Evolutionary conservation across 73 alveolate species (phyloP).

Genomic region (Paramecium pentaurelia): DNA sequence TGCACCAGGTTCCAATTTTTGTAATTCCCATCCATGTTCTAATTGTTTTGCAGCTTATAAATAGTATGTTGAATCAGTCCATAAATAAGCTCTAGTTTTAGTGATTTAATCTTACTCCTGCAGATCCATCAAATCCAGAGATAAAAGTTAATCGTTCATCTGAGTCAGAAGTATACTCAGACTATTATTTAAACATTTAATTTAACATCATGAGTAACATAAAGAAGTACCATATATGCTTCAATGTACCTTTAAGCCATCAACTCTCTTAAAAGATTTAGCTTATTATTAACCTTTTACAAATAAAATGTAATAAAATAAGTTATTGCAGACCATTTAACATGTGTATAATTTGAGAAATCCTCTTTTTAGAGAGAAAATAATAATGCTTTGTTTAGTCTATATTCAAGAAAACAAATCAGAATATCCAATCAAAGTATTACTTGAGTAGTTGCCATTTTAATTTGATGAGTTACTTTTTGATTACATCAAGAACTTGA

Average conservation of each 20-base stretch:
- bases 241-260: conserved; percentile 70
- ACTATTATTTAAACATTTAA: not conserved
- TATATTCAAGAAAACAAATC: not conserved
- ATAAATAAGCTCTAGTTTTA: conserved; percentile 86
- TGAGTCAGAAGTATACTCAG: conserved; percentile 84
- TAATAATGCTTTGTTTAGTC: not conserved
- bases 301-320: not conserved
- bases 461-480: not conserved
- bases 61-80: conserved; percentile 98
- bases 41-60: conserved; percentile 93
- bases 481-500: not conserved
- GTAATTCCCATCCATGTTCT: conserved; percentile 92
- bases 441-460: not conserved
- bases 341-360: not conserved
- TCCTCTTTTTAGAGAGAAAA: not conserved
- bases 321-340: not conserved
- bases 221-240: conserved; percentile 87
- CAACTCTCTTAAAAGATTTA: conserved; percentile 59
- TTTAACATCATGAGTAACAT: conserved; percentile 82
- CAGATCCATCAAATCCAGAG: conserved; percentile 90
- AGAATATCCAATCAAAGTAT: not conserved
- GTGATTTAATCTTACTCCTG: conserved; percentile 87
- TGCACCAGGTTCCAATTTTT: conserved; percentile 68
- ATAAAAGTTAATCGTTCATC: conserved; percentile 89
- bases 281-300: not conserved